Percentiles rank a stretch among this genome's conserved stretches.
These are phyloP conservation scores for Kokia cookei DNA, from an alignment of 441 rosid genomes.

Conservation along the genomic window DNA sequence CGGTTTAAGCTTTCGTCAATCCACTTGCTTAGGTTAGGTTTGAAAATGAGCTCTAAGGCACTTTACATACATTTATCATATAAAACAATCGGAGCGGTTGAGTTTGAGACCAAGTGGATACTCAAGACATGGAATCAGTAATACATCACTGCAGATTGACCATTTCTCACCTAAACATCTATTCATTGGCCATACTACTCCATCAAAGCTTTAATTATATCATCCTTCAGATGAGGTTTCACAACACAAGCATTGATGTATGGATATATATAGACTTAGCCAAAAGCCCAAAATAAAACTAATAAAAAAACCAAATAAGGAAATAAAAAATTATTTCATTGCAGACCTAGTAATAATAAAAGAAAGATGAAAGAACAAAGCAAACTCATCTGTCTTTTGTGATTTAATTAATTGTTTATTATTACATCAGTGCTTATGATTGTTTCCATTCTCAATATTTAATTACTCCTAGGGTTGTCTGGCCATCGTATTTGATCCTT, in stretches of 20 bases:
- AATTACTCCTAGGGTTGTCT: neutral
- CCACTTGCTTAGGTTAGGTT: neutral
- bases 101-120: neutral
- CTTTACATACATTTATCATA: neutral
- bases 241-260: neutral
- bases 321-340: neutral
- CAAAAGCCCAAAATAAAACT: neutral
- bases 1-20: neutral
- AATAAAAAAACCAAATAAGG: neutral
- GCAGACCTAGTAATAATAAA: neutral
- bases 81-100: slow-evolving; percentile 17
- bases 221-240: neutral
- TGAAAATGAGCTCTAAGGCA: neutral
- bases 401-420: neutral
- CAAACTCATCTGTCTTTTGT: neutral
- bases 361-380: neutral
- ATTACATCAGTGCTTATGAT: neutral
- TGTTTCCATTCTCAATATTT: neutral
- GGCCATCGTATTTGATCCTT: neutral
- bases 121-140: neutral
- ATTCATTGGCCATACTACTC: neutral
- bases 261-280: neutral
- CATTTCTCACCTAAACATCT: neutral
- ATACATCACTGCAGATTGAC: slow-evolving; percentile 19
- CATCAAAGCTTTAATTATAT: slow-evolving; percentile 1